Evolutionary conservation across 495 filamentous ascomycete species (phyloP), one percentile per base, ranked within the genome.

Genomic region (Trichoderma virens): DNA sequence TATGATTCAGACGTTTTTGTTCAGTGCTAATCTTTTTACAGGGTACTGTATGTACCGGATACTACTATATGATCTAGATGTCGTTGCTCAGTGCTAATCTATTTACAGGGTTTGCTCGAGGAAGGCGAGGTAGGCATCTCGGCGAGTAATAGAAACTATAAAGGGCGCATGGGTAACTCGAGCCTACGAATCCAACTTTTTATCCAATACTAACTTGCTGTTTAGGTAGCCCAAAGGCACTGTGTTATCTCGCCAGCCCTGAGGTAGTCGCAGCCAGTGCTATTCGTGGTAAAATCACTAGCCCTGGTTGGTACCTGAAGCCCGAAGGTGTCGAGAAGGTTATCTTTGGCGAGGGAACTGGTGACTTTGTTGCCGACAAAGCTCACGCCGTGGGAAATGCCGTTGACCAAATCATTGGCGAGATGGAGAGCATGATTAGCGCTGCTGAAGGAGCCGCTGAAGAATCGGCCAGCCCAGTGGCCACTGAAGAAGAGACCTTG

Each of bases 211-310:
- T n/a, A n/a, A n/a, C n/a, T n/a, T n/a, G n/a, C n/a, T n/a, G n/a
- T n/a, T n/a, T n/a, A n/a, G n/a, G n/a, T n/a, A 91, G 92, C 0
- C n/a, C n/a, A n/a, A 88, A 91, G 67, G 91, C 92, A 0, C n/a
- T n/a, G n/a, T n/a, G n/a, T n/a, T 98, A 98, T 72, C 86, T 98
- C 2, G 90, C 87, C 9, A 92, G 87, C 66, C 93, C 94, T 5
- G 93, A 97, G 67, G 89, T 97, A 14, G 93, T 98, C 3, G 93
- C 93, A 18, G 93, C 93, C 0, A 92, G 88, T 66, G 93, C 93
- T 7, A 74, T 97, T 39, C 78, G 81, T 39, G 93, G 93, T 25
- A 85, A 82, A 66, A 91, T 97, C 59, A 78, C 83, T 3, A 89
- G 92, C 2, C 90, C 93, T 9, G 93, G 91, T 35, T 87, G 84